These are phyloP conservation scores for Halenospora varia DNA, from an alignment of 495 filamentous ascomycete species.

Conservation along the genomic window DNA sequence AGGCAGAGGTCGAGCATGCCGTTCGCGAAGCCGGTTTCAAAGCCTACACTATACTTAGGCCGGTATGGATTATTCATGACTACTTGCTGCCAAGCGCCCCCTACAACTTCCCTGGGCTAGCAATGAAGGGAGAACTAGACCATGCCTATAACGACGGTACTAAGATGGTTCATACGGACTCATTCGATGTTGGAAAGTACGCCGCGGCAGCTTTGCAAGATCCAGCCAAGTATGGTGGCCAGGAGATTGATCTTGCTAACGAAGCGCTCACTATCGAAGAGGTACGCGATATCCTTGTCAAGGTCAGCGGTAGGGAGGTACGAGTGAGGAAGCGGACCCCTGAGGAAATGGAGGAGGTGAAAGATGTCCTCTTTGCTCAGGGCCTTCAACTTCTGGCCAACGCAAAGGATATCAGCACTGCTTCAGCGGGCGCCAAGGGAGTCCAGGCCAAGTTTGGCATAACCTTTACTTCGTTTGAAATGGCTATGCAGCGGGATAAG, in stretches of 20 bases:
- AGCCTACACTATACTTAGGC: slow-evolving; percentile 42
- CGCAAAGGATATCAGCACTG: slow-evolving; percentile 14
- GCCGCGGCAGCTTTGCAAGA: slow-evolving; percentile 38
- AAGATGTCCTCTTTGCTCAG: slow-evolving; percentile 10
- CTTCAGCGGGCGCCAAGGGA: slow-evolving; percentile 7
- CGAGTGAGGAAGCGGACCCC: too few species aligned
- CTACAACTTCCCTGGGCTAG: slow-evolving; percentile 35
- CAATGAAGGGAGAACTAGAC: slow-evolving; percentile 29
- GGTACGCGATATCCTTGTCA: slow-evolving; percentile 24
- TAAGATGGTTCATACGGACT: slow-evolving; percentile 37
- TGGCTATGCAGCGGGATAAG: slow-evolving; percentile 24
- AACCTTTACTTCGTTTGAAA: slow-evolving; percentile 22
- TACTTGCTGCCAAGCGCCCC: slow-evolving; percentile 35
- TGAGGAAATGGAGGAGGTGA: slow-evolving; percentile 15
- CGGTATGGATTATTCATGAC: slow-evolving; percentile 41
- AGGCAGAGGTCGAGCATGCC: slow-evolving; percentile 35
- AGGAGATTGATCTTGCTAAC: slow-evolving; percentile 37
- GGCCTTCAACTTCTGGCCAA: slow-evolving; percentile 17
- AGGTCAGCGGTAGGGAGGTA: slow-evolving; percentile 21
- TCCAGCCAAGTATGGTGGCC: slow-evolving; percentile 31
- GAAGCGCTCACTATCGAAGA: slow-evolving; percentile 34
- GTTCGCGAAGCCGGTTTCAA: slow-evolving; percentile 36
- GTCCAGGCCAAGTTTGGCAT: slow-evolving; percentile 23
- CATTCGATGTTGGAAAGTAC: slow-evolving; percentile 42
- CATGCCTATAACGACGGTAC: slow-evolving; percentile 26